A percentile compares a stretch with the other conserved stretches of the same genome.
Conservation (phyloP, 2,329 filamentous ascomycete genomes). For the Exophiala sp. region DNA sequence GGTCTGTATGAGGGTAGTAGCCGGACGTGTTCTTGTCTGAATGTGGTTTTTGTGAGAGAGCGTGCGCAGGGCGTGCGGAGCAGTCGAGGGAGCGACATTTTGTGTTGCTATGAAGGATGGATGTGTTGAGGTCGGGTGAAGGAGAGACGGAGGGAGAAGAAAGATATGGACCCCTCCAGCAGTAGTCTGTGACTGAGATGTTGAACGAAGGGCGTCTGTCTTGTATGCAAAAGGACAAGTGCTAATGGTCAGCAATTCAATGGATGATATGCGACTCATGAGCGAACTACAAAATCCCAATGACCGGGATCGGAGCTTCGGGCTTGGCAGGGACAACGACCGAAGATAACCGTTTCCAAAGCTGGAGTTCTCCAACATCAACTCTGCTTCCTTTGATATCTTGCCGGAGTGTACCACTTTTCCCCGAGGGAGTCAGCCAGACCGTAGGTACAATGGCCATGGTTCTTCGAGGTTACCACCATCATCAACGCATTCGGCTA, state of each 20-base stretch:
- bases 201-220: neutral
- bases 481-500: too few species aligned
- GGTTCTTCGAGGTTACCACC: too few species aligned
- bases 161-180: neutral
- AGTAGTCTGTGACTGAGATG: neutral
- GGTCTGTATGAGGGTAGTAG: conserved; percentile 12
- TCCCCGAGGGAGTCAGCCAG: too few species aligned
- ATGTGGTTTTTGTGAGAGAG: conserved; percentile 10
- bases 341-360: too few species aligned
- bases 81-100: conserved; percentile 25
- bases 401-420: too few species aligned
- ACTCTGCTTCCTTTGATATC: too few species aligned
- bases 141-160: neutral
- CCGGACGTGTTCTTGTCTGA: conserved; percentile 12
- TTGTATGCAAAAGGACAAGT: neutral
- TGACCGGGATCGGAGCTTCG: too few species aligned
- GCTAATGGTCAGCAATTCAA: neutral
- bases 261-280: too few species aligned
- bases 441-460: too few species aligned
- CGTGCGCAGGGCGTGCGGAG: conserved; percentile 22
- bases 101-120: neutral
- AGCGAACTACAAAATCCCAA: too few species aligned
- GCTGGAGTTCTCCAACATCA: too few species aligned
- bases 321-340: too few species aligned
- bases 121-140: neutral